Base-by-base conservation (phyloP, 1,284 basidiomycete genomes). In the Bondarzewia mesenterica region DNA sequence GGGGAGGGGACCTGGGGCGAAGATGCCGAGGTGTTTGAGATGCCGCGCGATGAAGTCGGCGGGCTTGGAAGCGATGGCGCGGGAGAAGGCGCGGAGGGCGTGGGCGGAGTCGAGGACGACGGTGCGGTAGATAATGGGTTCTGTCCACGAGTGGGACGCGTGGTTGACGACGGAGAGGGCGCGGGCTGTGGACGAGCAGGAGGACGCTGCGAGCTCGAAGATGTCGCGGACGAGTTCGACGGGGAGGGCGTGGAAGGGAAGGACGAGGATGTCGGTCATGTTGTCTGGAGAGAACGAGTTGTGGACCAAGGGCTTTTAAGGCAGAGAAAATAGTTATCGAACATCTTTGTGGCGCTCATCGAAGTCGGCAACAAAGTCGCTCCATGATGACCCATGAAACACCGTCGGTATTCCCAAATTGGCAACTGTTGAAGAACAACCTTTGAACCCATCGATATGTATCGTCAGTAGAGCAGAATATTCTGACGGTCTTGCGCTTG, bases 101-200 rank as follows among this genome's bases (percentile, higher is more conserved):
- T 58, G 61, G 4, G 67, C 50, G 38, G 65, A 62, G 27, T 61
- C 58, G 37, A 72, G 66, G 39, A 64, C 54, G 49, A 72, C 67
- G 38, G 68, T 69, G 50, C 63, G 55, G 55, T 68, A 71, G 29
- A 74, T 60, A 26, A 62, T 50, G 29, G 65, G 66, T 22, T 66
- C 64, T 23, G 60, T 64, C 60, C 67, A 67, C 12, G 50, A 53
- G 49, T 57, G 62, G 7, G 64, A 58, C 44, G 58, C 56, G 39
- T 62, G 63, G 23, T 65, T 66, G 35, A 71, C 67, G 46, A 65
- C 60, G 5, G 65, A 59, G 39, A 71, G 60, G 7, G 58, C 48
- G 35, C 64, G 60, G 4, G 67, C 65, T 12, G 62, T 61, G 10
- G 57, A 46, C 15, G 49, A 57, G 53, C 64, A 58, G 15, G 53